Base-by-base conservation (phyloP, 306 rosid genomes). In the Citrullus colocynthis region DNA sequence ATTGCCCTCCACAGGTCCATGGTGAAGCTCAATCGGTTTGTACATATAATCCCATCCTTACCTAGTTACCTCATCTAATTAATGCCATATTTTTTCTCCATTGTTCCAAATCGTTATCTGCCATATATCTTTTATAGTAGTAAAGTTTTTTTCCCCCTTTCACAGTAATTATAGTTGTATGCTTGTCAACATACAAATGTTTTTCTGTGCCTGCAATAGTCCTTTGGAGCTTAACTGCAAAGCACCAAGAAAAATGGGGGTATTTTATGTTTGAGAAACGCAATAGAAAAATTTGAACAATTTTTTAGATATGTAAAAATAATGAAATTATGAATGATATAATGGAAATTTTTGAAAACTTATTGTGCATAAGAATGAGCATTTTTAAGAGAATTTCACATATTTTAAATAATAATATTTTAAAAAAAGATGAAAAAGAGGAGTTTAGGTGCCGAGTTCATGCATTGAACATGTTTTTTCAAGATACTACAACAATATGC, bases 1-100 rank as follows among this genome's bases (percentile, higher is more conserved):
- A 81, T 94, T 85, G 96, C 97, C 48, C 88, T 94, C 75, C 98
- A 94, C 73, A 83, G 87, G 71, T 90, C 97, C 81, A 92, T 94
- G 98, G 76, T 89, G 80, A 88, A 85, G 59, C 96, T 92, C 64
- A 83, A 92, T 51, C 96, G 98, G 98, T 94, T 74, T 80, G 91
- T 85, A 24, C 67, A 32, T 54, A 59, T 21, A 49, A 77, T 36
- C 20, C 32, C 42, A 42, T 49, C 21, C 21, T 75, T 57, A 34
- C 28, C 28, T 24, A 24, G 28, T 24, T 24, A 24, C 14, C 39
- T 57, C 56, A n/a, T 75, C 37, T 48, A 32, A 49, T 45, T 48
- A 48, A 71, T 7, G 24, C 6, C 39, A 73, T 37, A 18, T 36
- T 56, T 75, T 75, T 37, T 56, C 66, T 56, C 45, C 66, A 56